Percentiles rank a stretch among this genome's conserved stretches.
Conservation (phyloP, 2,329 filamentous ascomycete species). For the Moelleriella libera region DNA sequence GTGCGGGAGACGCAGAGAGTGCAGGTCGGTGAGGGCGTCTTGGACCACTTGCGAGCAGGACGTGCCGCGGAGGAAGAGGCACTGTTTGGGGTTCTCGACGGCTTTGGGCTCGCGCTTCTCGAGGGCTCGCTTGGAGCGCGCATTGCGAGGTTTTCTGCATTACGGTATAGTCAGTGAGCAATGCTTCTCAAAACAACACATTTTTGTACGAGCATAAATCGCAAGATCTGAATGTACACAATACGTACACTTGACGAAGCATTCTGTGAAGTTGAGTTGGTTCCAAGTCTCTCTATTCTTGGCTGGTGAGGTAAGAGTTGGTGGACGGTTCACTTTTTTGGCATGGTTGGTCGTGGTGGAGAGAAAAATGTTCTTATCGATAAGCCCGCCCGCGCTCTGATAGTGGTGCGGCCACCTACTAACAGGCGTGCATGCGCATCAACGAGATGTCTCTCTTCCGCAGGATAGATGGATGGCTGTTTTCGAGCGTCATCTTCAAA, state of each 20-base stretch:
- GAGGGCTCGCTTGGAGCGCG: constrained; percentile 86
- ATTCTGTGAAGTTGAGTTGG: constrained; percentile 11
- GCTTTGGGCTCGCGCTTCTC: constrained; percentile 85
- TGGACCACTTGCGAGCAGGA: constrained; percentile 72
- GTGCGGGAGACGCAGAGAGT: constrained; percentile 70
- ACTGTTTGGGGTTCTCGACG: constrained; percentile 79
- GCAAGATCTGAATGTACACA: no score
- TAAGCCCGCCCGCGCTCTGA: background rate
- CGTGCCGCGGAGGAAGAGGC: constrained; percentile 79
- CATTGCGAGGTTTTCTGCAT: constrained; percentile 46
- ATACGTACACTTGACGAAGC: constrained; percentile 34
- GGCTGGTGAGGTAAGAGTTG: background rate
- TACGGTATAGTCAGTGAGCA: background rate
- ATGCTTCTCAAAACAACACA: no score
- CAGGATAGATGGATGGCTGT: no score
- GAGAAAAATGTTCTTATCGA: background rate
- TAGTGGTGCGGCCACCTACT: no score
- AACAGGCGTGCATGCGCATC: no score
- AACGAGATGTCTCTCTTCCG: no score
- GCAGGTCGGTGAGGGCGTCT: constrained; percentile 72
- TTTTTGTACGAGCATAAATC: no score
- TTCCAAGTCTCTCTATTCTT: background rate
- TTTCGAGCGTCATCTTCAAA: no score
- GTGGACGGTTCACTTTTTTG: no score
- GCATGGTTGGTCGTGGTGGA: background rate